These are phyloP conservation scores for Sicyos baderoa DNA, from an alignment of 306 rosid genomes.

Conservation along the genomic window DNA sequence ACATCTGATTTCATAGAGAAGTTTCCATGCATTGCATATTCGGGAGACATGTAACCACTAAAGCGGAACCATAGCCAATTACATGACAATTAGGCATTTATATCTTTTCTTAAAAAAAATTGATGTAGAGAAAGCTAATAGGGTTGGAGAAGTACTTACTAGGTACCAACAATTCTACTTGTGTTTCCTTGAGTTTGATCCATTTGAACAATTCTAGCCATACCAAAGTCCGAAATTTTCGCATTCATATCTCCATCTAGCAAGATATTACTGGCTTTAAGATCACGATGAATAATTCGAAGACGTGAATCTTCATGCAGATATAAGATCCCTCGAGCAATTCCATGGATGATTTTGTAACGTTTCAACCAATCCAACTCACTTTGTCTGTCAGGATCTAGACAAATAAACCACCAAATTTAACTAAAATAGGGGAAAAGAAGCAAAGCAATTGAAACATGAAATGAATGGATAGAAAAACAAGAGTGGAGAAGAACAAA, in stretches of 20 bases:
- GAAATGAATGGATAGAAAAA: too few relatives aligned
- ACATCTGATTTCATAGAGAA: constrained; percentile 20
- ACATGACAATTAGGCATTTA: too few relatives aligned
- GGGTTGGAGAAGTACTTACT: constrained; percentile 24
- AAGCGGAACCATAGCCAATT: too few relatives aligned
- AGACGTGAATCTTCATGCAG: constrained; percentile 35
- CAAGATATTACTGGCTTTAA: constrained; percentile 34
- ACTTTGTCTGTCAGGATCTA: constrained; percentile 19
- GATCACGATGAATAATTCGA: constrained; percentile 32
- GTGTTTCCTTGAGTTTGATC: constrained; percentile 37
- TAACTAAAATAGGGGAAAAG: too few relatives aligned
- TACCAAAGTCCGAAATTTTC: constrained; percentile 42
- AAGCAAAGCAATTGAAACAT: background rate
- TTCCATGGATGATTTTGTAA: constrained; percentile 26
- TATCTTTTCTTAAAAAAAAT: too few relatives aligned
- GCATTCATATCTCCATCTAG: constrained; percentile 34
- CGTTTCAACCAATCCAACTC: constrained; percentile 34
- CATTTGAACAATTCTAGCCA: constrained; percentile 28
- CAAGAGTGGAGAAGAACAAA: constrained; percentile 11
- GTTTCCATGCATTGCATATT: constrained; percentile 21
- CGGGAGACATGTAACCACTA: constrained; percentile 21
- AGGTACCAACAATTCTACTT: constrained; percentile 28
- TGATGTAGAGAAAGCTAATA: too few relatives aligned
- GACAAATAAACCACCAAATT: background rate
- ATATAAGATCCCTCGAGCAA: constrained; percentile 30